These are phyloP conservation scores for Albatrellus ellisii DNA, from an alignment of 768 basidiomycete species.

Conservation along the genomic window DNA sequence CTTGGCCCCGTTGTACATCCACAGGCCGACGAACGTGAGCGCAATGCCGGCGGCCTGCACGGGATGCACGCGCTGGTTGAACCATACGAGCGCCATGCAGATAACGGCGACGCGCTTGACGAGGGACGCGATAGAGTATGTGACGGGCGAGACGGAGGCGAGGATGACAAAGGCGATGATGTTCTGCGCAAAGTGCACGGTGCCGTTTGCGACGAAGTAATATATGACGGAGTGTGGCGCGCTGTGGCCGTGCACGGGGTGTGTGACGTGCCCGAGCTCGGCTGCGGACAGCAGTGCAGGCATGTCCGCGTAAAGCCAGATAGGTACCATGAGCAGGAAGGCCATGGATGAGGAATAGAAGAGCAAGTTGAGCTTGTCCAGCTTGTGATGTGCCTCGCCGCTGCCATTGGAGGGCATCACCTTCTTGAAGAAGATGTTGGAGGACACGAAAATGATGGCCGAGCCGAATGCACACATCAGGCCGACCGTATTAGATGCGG, in stretches of 20 bases:
- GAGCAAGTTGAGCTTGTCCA: conserved; percentile 94
- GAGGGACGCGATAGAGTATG: conserved; percentile 96
- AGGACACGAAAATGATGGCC: conserved; percentile 91
- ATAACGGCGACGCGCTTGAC: conserved; percentile 98
- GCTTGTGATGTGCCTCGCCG: conserved; percentile 43
- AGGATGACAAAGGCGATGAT: conserved; percentile 96
- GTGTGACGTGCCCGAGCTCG: conserved; percentile 28
- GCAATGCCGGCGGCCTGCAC: conserved; percentile 84
- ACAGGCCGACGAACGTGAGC: conserved; percentile 82
- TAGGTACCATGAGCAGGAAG: conserved; percentile 90
- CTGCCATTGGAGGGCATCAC: conserved; percentile 61
- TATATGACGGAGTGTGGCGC: conserved; percentile 53
- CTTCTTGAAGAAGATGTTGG: conserved; percentile 99
- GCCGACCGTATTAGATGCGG: conserved; percentile 74
- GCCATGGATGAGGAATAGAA: conserved; percentile 92
- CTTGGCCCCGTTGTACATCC: conserved; percentile 94
- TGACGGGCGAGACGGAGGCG: conserved; percentile 92
- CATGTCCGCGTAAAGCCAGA: conserved; percentile 88
- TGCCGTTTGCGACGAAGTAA: conserved; percentile 88
- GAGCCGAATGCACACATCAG: conserved; percentile 95
- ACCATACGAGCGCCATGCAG: conserved; percentile 96
- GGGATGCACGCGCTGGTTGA: conserved; percentile 73
- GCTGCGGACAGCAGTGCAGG: conserved; percentile 42
- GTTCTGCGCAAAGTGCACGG: conserved; percentile 94
- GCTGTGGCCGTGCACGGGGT: conserved; percentile 32